Evolutionary conservation across 805 yeast species (phyloP).

Genomic region (Wickerhamomyces xylosicus): DNA sequence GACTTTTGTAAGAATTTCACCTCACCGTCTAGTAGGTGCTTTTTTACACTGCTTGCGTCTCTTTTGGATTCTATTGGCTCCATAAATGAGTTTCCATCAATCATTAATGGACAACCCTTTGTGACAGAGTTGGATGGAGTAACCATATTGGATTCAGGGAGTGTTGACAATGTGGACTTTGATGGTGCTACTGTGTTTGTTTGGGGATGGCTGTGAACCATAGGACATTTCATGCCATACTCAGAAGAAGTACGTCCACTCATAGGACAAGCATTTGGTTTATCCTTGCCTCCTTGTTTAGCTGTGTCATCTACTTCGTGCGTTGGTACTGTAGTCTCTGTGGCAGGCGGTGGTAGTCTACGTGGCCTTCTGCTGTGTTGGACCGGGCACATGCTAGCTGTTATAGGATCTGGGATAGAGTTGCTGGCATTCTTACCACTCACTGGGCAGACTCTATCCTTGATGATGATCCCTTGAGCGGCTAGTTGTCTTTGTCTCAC

Average conservation of each 20-base stretch:
- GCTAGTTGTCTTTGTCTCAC: conserved; percentile 1
- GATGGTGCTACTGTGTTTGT: background rate
- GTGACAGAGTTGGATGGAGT: no score
- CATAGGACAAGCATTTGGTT: background rate
- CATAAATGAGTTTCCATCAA: conserved; percentile 27
- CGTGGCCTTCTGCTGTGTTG: background rate
- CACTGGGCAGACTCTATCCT: background rate
- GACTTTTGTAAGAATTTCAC: background rate
- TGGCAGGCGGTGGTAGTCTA: no score
- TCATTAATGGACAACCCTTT: conserved; percentile 35
- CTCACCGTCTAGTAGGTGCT: background rate
- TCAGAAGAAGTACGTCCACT: background rate
- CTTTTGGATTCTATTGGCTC: background rate
- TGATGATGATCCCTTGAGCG: background rate
- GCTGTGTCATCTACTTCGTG: no score
- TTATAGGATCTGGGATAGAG: background rate
- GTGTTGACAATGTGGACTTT: background rate
- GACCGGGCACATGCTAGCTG: background rate
- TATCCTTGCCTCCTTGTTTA: no score
- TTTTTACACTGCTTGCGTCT: background rate
- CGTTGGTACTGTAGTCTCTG: no score
- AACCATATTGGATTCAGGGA: background rate
- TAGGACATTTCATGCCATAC: background rate
- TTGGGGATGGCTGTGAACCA: background rate
- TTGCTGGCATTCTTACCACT: background rate